Conservation (phyloP, 2,329 filamentous ascomycete genomes). For the Ceratocystis diversiconidia region DNA sequence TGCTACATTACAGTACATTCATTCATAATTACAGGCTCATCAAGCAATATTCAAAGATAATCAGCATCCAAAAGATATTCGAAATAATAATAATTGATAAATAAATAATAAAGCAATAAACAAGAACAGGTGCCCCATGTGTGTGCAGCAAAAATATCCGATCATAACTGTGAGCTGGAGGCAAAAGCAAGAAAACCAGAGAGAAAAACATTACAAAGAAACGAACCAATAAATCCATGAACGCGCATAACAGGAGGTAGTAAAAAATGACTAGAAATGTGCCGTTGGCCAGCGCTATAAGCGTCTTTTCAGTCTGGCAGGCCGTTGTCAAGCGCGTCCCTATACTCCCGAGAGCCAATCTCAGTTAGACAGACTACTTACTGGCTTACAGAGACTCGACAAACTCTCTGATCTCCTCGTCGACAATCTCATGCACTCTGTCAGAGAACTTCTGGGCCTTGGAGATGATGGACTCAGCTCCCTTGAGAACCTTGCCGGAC, state of each 20-base stretch:
- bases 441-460: constrained; percentile 48
- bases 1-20: background rate
- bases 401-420: constrained; percentile 47
- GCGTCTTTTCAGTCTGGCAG: too few relatives aligned
- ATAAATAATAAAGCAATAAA: background rate
- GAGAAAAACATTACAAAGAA: constrained; percentile 3
- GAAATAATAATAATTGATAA: background rate
- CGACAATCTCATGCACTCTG: constrained; percentile 48
- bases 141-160: background rate
- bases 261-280: background rate
- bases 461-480: constrained; percentile 36
- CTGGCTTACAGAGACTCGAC: constrained; percentile 16
- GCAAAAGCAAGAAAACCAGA: background rate
- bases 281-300: background rate
- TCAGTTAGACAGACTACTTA: background rate
- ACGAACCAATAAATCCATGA: background rate
- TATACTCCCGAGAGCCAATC: background rate
- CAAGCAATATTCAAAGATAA: too few relatives aligned
- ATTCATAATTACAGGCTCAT: background rate
- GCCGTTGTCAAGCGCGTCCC: too few relatives aligned
- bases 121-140: background rate
- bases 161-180: background rate
- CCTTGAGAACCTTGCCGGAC: constrained; percentile 42
- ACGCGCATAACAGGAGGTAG: constrained; percentile 1
- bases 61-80: background rate